Conservation (phyloP, 2,329 filamentous ascomycete species). For the Fusarium acutatum region DNA sequence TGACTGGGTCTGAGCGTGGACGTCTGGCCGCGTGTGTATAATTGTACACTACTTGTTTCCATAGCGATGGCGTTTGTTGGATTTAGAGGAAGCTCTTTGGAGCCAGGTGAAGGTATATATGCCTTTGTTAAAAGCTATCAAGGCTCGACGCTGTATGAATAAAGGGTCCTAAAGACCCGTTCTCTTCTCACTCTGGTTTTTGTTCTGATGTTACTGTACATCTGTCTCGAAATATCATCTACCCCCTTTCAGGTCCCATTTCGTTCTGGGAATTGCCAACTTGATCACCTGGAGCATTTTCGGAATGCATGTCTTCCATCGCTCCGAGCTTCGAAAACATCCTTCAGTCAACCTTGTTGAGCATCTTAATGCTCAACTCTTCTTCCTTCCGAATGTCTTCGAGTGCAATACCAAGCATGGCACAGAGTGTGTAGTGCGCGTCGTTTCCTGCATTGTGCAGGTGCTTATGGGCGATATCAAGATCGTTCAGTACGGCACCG, state of each 20-base stretch:
- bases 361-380: conserved; percentile 15
- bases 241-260: neutral
- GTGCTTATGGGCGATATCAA: conserved; percentile 69
- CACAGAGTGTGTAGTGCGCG: conserved; percentile 79
- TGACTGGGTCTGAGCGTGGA: conserved; percentile 12
- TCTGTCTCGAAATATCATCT: neutral
- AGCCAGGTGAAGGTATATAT: conserved; percentile 33
- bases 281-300: neutral
- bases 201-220: neutral
- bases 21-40: conserved; percentile 37
- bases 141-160: conserved; percentile 37
- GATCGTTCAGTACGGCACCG: conserved; percentile 65
- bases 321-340: neutral
- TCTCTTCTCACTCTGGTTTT: conserved; percentile 38
- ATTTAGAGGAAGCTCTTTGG: conserved; percentile 37
- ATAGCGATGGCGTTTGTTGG: conserved; percentile 56
- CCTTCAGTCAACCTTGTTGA: conserved; percentile 21
- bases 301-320: neutral
- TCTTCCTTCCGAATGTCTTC: conserved; percentile 36
- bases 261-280: neutral
- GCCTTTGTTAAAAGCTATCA: conserved; percentile 29
- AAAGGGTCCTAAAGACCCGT: conserved; percentile 29
- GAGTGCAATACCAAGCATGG: conserved; percentile 64
- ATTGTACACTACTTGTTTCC: conserved; percentile 53
- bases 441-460: conserved; percentile 93